A percentile compares a stretch with the other conserved stretches of the same genome.
Evolutionary conservation across 495 filamentous ascomycete genomes (phyloP).

Genomic region (Mycothermus thermophilus): DNA sequence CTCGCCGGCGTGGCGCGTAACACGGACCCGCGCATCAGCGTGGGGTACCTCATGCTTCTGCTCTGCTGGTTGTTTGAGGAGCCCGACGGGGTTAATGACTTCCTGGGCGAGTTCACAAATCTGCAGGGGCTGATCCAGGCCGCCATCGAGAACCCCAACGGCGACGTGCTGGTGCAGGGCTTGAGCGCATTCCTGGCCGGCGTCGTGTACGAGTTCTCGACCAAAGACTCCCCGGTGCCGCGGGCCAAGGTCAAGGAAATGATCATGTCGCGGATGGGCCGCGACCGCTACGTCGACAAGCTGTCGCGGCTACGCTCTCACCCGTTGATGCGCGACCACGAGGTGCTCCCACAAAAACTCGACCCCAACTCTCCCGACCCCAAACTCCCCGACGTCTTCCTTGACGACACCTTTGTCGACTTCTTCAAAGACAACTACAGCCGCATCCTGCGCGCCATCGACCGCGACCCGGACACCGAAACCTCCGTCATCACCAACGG

Average conservation of each 20-base stretch:
- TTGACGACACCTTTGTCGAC: constrained; percentile 77
- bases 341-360: constrained; percentile 62
- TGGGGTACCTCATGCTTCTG: constrained; percentile 88
- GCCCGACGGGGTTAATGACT: constrained; percentile 79
- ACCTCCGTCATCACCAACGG: constrained; percentile 65
- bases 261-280: constrained; percentile 62
- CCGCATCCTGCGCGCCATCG: constrained; percentile 71
- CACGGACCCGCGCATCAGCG: constrained; percentile 66
- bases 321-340: constrained; percentile 81
- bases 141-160: constrained; percentile 42
- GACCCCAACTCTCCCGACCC: constrained; percentile 39
- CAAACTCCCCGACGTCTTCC: constrained; percentile 65
- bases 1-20: constrained; percentile 52
- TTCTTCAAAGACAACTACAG: constrained; percentile 94
- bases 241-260: constrained; percentile 70
- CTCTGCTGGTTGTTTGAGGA: constrained; percentile 90
- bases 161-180: constrained; percentile 57
- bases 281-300: constrained; percentile 80
- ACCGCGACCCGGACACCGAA: constrained; percentile 80
- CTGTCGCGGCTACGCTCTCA: constrained; percentile 65
- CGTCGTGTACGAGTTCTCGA: constrained; percentile 92
- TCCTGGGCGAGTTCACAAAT: constrained; percentile 87
- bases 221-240: constrained; percentile 86
- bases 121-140: constrained; percentile 69
- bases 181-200: constrained; percentile 74